Evolutionary conservation across 352 stramenopile species (phyloP).

Genomic region (Ochromonadaceae sp.): DNA sequence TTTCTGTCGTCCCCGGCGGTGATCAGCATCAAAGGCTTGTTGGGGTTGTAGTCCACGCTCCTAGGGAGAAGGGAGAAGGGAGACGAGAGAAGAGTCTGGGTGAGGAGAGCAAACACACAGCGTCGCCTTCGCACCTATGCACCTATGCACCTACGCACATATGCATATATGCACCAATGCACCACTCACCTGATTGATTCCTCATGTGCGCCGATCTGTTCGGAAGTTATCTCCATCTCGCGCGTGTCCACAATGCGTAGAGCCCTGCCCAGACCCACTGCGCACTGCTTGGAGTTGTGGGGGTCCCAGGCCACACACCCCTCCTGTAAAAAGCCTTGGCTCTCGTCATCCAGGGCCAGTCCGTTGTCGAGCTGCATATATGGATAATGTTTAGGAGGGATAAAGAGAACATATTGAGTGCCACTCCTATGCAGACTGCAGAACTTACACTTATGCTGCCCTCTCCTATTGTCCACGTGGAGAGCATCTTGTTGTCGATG

Average conservation of each 20-base stretch:
- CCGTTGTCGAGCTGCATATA: not conserved
- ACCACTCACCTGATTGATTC: not conserved
- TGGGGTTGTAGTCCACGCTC: constrained; percentile 93
- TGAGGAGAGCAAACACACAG: not conserved
- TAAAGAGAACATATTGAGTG: no score
- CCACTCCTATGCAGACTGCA: no score
- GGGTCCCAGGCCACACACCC: constrained; percentile 51
- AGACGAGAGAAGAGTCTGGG: constrained; percentile 15
- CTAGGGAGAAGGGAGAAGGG: no score
- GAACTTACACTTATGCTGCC: not conserved
- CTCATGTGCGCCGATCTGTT: constrained; percentile 22
- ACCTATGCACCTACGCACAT: no score
- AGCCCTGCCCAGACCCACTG: constrained; percentile 42
- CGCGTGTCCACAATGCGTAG: constrained; percentile 45
- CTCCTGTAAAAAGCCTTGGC: not conserved
- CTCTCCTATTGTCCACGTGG: not conserved
- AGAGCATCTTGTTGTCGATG: constrained; percentile 9
- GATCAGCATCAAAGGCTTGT: constrained; percentile 75
- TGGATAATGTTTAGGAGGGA: no score
- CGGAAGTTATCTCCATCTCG: constrained; percentile 34
- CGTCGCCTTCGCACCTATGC: constrained; percentile 36
- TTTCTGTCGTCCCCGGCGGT: constrained; percentile 76
- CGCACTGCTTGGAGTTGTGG: constrained; percentile 48
- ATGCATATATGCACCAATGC: constrained; percentile 30
- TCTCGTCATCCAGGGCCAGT: not conserved